A percentile compares a stretch with the other conserved stretches of the same genome.
phyloP scores from a whole-genome alignment of 352 stramenopile species.

The Phytophthora sansomeana region DNA sequence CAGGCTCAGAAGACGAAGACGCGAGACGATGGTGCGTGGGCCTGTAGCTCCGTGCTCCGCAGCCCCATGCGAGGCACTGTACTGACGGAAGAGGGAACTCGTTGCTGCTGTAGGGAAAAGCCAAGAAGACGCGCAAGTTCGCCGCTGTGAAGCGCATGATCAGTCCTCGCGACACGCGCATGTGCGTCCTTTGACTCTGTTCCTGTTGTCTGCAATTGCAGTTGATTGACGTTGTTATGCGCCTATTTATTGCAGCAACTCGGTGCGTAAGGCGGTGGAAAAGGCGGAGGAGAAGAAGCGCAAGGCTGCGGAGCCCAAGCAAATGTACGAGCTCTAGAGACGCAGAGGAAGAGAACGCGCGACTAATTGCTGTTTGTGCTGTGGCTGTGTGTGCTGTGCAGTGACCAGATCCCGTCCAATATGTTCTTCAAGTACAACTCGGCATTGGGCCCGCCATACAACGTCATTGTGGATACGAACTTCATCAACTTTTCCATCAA shows the following conservation, averaged over 20 bases:
- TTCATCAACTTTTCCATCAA: constrained; percentile 99
- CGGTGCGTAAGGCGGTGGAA: constrained; percentile 75
- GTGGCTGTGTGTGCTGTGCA: constrained; percentile 28
- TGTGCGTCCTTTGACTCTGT: constrained; percentile 55
- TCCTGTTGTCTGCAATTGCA: not conserved
- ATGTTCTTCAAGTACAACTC: constrained; percentile 99
- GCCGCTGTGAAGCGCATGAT: constrained; percentile 99
- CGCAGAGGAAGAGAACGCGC: not conserved
- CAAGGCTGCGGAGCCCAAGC: constrained; percentile 91
- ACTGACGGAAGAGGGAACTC: constrained; percentile 10
- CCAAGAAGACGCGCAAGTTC: constrained; percentile 99
- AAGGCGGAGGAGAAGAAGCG: constrained; percentile 90
- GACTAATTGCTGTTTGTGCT: constrained; percentile 26
- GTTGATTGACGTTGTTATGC: not conserved
- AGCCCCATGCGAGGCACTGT: not conserved
- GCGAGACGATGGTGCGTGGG: constrained; percentile 29
- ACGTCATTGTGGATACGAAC: constrained; percentile 99
- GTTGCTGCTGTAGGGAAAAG: constrained; percentile 86
- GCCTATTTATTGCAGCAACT: constrained; percentile 57
- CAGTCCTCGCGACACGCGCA: constrained; percentile 96
- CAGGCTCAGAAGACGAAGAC: constrained; percentile 12
- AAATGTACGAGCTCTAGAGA: constrained; percentile 78
- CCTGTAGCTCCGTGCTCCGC: not conserved
- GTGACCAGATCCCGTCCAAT: constrained; percentile 96
- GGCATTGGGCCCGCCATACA: constrained; percentile 97